Evolutionary conservation across 2,329 filamentous ascomycete species (phyloP).

Genomic region (Colletotrichum magnum): DNA sequence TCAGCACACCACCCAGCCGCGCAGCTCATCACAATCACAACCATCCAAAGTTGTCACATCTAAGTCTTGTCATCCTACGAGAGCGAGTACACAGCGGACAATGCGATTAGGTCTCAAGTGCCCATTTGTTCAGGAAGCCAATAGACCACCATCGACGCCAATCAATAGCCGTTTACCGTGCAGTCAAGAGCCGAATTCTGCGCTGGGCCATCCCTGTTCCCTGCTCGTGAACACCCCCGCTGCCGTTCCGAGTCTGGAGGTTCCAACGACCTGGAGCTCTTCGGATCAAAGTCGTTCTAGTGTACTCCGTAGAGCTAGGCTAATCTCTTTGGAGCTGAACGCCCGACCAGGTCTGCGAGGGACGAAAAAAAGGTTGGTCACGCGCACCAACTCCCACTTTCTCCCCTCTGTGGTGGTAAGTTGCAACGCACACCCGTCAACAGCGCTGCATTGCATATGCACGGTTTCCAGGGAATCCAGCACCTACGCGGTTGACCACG

Average conservation of each 20-base stretch:
- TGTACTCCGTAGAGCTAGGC: no score
- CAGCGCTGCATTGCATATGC: constrained; percentile 12
- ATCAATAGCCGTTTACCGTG: constrained; percentile 12
- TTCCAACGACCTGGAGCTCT: constrained; percentile 28
- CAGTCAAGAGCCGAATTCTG: constrained; percentile 35
- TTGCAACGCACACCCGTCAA: constrained; percentile 1
- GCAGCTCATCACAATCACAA: no score
- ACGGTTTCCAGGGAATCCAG: constrained; percentile 21
- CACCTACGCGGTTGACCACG: constrained; percentile 11
- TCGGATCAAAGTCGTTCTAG: constrained; percentile 11
- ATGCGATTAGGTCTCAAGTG: no score
- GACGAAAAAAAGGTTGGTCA: constrained; percentile 16
- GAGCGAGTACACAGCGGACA: no score
- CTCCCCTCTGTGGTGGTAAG: background rate
- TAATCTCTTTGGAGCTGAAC: constrained; percentile 7
- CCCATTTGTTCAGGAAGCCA: background rate
- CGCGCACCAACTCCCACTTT: constrained; percentile 14
- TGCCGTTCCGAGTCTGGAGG: constrained; percentile 19
- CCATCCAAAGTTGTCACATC: no score
- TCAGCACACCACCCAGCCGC: background rate
- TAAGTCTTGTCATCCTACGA: no score
- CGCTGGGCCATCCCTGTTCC: constrained; percentile 24
- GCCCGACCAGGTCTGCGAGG: constrained; percentile 22
- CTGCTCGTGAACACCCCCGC: constrained; percentile 16
- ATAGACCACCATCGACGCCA: background rate